Evolutionary conservation across 208 protist species (phyloP).

Genomic region (Crithidia mellificae): DNA sequence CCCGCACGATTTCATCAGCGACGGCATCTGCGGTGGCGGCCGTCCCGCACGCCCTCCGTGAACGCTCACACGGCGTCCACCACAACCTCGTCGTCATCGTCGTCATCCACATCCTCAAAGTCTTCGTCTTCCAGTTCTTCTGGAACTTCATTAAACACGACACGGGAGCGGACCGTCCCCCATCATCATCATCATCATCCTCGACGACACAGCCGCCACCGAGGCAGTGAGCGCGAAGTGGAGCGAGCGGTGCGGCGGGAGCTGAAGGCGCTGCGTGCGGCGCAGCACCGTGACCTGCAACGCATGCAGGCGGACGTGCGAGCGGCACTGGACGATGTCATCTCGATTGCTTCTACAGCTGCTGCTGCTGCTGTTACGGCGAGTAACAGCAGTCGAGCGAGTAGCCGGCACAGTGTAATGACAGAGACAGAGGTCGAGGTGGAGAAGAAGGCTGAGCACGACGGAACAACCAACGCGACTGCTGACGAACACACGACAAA

Average conservation of each 20-base stretch:
- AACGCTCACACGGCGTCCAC: neutral
- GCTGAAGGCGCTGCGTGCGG: conserved; percentile 18
- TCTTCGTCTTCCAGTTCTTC: too few species aligned
- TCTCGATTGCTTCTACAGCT: conserved; percentile 1
- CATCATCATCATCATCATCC: too few species aligned
- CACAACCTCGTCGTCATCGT: conserved; percentile 1
- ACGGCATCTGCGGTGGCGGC: neutral
- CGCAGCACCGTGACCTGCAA: conserved; percentile 24
- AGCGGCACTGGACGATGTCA: conserved; percentile 9
- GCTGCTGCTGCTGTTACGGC: neutral
- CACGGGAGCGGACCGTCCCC: too few species aligned
- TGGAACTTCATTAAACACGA: too few species aligned
- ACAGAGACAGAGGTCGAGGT: neutral
- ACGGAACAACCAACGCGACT: too few species aligned
- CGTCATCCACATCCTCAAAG: neutral
- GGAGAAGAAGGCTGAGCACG: too few species aligned
- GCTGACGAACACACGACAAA: too few species aligned
- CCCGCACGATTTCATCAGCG: neutral
- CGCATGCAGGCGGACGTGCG: conserved; percentile 21
- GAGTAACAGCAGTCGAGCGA: conserved; percentile 9
- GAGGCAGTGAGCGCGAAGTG: neutral
- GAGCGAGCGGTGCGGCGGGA: conserved; percentile 16
- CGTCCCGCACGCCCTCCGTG: neutral
- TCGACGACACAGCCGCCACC: too few species aligned
- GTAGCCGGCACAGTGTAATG: conserved; percentile 3